Conservation (phyloP, 2,329 filamentous ascomycete species). For the Bimuria novae-zelandiae region DNA sequence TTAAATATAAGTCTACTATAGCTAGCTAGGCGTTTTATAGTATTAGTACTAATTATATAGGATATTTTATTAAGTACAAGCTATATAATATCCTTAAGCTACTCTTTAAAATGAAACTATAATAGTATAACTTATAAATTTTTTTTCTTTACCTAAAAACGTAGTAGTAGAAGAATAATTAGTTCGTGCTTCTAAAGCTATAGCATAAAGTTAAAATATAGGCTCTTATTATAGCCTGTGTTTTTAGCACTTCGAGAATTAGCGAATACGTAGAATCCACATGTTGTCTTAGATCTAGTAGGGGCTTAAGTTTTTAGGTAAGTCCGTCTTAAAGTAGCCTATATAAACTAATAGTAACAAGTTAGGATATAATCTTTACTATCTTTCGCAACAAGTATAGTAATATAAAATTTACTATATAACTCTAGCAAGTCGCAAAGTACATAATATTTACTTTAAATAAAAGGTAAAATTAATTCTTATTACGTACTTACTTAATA, state of each 20-base stretch:
- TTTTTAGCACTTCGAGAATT: constrained; percentile 14
- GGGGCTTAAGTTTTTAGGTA: constrained; percentile 15
- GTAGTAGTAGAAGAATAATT: constrained; percentile 13
- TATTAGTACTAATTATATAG: too few species aligned
- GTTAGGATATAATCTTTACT: constrained; percentile 17
- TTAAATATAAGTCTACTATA: constrained; percentile 19
- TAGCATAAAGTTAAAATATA: constrained; percentile 13
- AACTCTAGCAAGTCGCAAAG: too few species aligned
- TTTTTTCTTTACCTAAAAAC: constrained; percentile 18
- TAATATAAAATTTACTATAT: neutral
- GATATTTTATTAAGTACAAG: too few species aligned
- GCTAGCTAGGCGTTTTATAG: too few species aligned
- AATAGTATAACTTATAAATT: constrained; percentile 14
- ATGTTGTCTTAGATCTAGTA: constrained; percentile 14
- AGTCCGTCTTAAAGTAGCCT: constrained; percentile 13
- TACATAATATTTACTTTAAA: too few species aligned
- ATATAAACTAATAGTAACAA: constrained; percentile 9
- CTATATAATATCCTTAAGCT: too few species aligned
- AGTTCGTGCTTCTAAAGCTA: too few species aligned
- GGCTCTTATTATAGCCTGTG: constrained; percentile 10
- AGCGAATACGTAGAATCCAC: too few species aligned
- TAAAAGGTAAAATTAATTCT: too few species aligned
- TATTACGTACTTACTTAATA: too few species aligned
- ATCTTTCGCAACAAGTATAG: constrained; percentile 16
- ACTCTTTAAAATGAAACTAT: constrained; percentile 13